Evolutionary conservation across 2,329 filamentous ascomycete species (phyloP).

Genomic region (Aaosphaeria pasadenensis): DNA sequence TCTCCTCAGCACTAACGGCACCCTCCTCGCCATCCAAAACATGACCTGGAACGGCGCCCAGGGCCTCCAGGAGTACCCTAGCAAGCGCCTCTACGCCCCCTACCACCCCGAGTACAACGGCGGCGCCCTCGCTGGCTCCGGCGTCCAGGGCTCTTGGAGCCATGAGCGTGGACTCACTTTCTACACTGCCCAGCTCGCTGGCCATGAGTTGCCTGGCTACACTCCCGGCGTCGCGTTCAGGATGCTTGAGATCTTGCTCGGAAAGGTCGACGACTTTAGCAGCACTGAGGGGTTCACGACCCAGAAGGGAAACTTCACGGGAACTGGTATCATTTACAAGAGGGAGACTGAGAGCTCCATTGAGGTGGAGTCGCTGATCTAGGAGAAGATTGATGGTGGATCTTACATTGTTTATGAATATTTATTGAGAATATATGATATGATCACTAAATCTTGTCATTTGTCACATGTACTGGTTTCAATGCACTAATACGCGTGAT

Average conservation of each 20-base stretch:
- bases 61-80: conserved; percentile 45
- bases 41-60: conserved; percentile 52
- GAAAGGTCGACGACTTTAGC: conserved; percentile 36
- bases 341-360: too few species aligned
- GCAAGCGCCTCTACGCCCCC: conserved; percentile 41
- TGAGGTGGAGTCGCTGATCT: too few species aligned
- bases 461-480: too few species aligned
- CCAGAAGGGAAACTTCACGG: conserved; percentile 31
- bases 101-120: conserved; percentile 43
- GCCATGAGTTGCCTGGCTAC: conserved; percentile 44
- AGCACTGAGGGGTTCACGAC: conserved; percentile 34
- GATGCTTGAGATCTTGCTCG: conserved; percentile 43
- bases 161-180: conserved; percentile 47
- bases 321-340: conserved; percentile 19
- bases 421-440: too few species aligned
- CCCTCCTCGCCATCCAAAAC: conserved; percentile 52
- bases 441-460: too few species aligned
- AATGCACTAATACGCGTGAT: too few species aligned
- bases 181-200: conserved; percentile 41
- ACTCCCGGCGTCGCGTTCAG: conserved; percentile 42
- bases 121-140: conserved; percentile 39
- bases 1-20: conserved; percentile 51
- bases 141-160: conserved; percentile 41
- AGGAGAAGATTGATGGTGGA: too few species aligned
- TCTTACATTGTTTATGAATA: too few species aligned